Base-by-base conservation (phyloP, 148 eudicot genomes). In the Bassia scoparia region DNA sequence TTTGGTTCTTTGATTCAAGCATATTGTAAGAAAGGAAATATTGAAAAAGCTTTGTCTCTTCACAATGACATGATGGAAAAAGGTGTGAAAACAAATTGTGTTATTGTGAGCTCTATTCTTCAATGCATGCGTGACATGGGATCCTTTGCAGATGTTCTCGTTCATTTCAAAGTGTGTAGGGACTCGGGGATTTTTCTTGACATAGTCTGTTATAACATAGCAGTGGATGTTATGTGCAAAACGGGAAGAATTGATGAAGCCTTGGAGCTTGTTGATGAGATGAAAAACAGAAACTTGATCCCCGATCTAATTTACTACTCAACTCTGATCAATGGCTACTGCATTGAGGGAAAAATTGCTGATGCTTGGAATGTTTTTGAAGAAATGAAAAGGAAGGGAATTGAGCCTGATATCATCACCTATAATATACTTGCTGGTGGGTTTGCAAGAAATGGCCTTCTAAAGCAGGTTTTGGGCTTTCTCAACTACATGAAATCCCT, bases 221-320 rank as follows among this genome's bases (percentile, higher is more conserved):
- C 74, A 44, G 49, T 89, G 60, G 80, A 77, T 81, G 89, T 86
- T 72, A 61, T 84, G 56, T 86, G 91, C 76, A 83, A 86, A 81
- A 35, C 74, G 61, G 91, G 93, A 21, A 76, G 74, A 69, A 43
- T 82, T 58, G 86, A 87, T 68, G 87, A 87, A 82, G 97, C 91
- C 16, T 46, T 71, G 33, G 54, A 59, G 73, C 78, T 86, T 68
- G 61, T 91, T 67, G 80, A 84, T 72, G 87, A 81, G 84, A 90
- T 90, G 93, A 78, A 78, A 67, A 43, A 55, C 43, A 80, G 67
- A 74, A 80, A 77, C 69, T 41, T 91, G 75, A 66, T 61, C 37
- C 86, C 84, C 27, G 97, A 91, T 84, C 78, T 82, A 53, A 72
- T 80, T 73, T 86, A 89, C 77, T 91, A 86, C 78, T 87, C 97